Evolutionary conservation across 345 rosid species (phyloP), one percentile per base, ranked within the genome.

Genomic region (Brassica cretica): DNA sequence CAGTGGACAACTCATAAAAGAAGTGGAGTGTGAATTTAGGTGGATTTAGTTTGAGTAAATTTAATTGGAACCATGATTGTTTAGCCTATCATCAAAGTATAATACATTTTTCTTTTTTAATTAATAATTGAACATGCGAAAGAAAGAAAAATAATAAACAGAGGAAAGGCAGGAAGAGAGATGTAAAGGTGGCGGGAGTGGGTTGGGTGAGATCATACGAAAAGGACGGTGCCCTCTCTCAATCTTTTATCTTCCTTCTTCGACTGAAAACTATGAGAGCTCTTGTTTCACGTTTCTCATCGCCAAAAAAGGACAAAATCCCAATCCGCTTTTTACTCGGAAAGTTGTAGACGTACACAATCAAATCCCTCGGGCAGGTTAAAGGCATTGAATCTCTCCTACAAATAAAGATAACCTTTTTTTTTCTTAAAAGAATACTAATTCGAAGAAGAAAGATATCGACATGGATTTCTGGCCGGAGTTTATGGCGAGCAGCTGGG

Each of bases 381-480:
- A 1, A 46, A 12, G 55, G 55, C 55, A 46, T 14, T 14, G 55
- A 46, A 46, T 12, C 55, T 12, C 55, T 41, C 14, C 16, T 3
- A 46, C 15, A 46, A 21, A 21, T 19, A 19, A 19, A 19, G 21
- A 19, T 19, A 19, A 19, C 0, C 21, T 1, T 19, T 19, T 19
- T 19, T 19, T 19, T 25, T 25, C 29, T 25, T 25, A 27, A 27
- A 3, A 41, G 49, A 41, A 41, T 9, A 41, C 11, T 10, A 41
- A 9, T 10, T 41, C 35, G 35, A 10, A 39, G 46, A 39, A 44
- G 4, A 10, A 10, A 10, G 4, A 11, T 10, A 10, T n/a, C 4
- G 25, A 14, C 19, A 56, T 93, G 99, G 97, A 93, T 78, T 93
- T 90, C 76, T 91, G 96, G 98, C 99, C 97, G 7, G 94, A 93